These are phyloP conservation scores for Alternaria conjuncta DNA, from an alignment of 2,329 filamentous ascomycete genomes.

Conservation along the genomic window DNA sequence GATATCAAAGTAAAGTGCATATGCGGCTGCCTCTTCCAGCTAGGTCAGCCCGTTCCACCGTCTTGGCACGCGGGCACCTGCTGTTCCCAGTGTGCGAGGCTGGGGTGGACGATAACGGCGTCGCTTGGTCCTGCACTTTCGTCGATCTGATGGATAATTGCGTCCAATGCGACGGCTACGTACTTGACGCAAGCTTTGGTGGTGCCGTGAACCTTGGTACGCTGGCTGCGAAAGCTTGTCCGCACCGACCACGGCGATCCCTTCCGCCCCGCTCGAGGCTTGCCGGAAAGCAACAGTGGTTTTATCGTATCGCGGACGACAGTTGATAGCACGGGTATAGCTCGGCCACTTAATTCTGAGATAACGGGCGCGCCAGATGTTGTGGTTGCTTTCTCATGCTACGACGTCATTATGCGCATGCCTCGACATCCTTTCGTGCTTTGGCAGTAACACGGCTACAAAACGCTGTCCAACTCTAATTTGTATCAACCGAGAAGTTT, in stretches of 20 bases:
- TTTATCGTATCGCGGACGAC: not conserved
- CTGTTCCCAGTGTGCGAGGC: not conserved
- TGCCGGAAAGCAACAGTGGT: not conserved
- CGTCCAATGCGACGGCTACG: not conserved
- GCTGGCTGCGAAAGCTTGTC: not conserved
- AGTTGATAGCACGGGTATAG: not conserved
- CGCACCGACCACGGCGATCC: not conserved
- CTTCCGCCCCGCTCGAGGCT: not conserved
- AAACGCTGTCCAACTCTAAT: not conserved
- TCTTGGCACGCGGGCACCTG: not conserved
- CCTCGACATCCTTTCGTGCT: not conserved
- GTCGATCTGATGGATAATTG: not conserved
- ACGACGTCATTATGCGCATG: not conserved
- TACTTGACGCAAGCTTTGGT: not conserved
- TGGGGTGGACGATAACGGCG: not conserved
- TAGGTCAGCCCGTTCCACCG: not conserved
- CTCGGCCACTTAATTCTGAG: not conserved
- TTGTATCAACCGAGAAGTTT: not conserved
- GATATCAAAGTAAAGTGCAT: not conserved
- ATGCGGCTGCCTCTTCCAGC: constrained; percentile 1
- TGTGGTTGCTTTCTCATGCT: not conserved
- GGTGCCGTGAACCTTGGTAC: not conserved
- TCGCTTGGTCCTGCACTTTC: not conserved
- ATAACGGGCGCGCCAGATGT: not conserved
- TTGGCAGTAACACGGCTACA: not conserved